Base-by-base conservation (phyloP, 2,329 filamentous ascomycete genomes). In the Gaeumannomyces sp. region DNA sequence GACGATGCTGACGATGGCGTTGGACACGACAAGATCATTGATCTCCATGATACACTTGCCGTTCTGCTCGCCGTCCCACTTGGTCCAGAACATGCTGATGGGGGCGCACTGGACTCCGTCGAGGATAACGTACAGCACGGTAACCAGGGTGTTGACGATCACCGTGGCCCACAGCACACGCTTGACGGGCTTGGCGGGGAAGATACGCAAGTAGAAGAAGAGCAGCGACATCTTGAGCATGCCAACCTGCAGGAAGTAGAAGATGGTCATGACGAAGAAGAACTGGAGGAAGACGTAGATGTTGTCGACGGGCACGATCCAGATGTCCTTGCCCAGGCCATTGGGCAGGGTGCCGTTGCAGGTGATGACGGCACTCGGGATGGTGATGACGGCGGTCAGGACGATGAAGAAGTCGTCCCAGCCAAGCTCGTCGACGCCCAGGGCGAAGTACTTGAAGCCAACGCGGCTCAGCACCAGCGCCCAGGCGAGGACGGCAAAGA, bases 61-160 rank as follows among this genome's bases (percentile, higher is more conserved):
- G 0, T 71, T 28, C 50, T 79, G 75, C 63, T 79, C 73, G 1
- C 76, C 75, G 61, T 82, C 78, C 81, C 83, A 86, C 8, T 74
- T 73, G 0, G 72, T 74, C 84, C 84, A 87, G 69, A 78, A 81
- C 66, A 77, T 81, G 29, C 70, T 72, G n/a, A 85, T 73, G 0
- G 83, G 83, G 2, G 69, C 70, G 67, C 83, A 85, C 65, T 84
- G 78, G 8, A 79, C 74, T 1, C 76, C 70, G 4, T 69, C 72
- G 2, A 72, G 66, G 2, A 78, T 61, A 1, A 72, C 64, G 59
- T 78, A 80, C 0, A 70, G 64, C 1, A 74, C 45, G 0, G 73
- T 73, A 19, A 70, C 74, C 1, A 71, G 31, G 0, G 66, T 66
- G 22, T 72, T 75, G 58, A 80, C 71, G 11, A 65, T 59, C 2